Evolutionary conservation across 164 flowering plant genomes (phyloP).

Genomic region (Amborella trichopoda): DNA sequence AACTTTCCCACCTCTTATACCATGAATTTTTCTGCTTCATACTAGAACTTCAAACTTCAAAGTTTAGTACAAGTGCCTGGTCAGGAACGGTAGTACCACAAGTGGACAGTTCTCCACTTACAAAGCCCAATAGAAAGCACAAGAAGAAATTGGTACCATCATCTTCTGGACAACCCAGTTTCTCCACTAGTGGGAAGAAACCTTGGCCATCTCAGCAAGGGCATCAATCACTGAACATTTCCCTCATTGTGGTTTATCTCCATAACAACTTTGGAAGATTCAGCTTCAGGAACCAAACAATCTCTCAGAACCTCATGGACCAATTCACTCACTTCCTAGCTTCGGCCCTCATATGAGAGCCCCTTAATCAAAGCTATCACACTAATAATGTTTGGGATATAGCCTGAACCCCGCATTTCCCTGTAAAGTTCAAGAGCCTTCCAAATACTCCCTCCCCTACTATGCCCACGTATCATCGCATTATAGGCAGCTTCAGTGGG

Average conservation of each 20-base stretch:
- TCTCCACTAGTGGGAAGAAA: no score
- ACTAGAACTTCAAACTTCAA: no score
- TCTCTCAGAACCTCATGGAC: slow-evolving; percentile 33
- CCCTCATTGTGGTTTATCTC: slow-evolving; percentile 74
- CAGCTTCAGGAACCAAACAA: slow-evolving; percentile 53
- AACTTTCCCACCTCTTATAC: no score
- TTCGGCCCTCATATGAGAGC: slow-evolving; percentile 41
- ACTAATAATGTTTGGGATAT: slow-evolving; percentile 41
- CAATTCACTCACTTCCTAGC: slow-evolving; percentile 36
- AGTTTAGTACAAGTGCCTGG: no score
- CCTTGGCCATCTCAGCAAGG: no score
- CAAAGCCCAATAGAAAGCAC: no score
- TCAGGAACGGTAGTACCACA: no score
- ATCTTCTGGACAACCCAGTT: no score
- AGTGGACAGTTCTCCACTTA: no score
- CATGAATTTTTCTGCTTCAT: no score
- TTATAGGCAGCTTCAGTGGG: slow-evolving; percentile 56
- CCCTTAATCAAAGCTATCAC: slow-evolving; percentile 54
- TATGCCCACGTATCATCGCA: slow-evolving; percentile 76
- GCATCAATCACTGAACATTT: no score
- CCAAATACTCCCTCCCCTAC: slow-evolving; percentile 38
- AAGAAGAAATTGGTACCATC: no score
- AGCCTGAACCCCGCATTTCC: slow-evolving; percentile 45
- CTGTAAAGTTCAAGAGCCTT: slow-evolving; percentile 49
- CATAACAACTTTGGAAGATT: slow-evolving; percentile 55